phyloP scores from a whole-genome alignment of 805 yeast genomes.

The Suhomyces sp. region DNA sequence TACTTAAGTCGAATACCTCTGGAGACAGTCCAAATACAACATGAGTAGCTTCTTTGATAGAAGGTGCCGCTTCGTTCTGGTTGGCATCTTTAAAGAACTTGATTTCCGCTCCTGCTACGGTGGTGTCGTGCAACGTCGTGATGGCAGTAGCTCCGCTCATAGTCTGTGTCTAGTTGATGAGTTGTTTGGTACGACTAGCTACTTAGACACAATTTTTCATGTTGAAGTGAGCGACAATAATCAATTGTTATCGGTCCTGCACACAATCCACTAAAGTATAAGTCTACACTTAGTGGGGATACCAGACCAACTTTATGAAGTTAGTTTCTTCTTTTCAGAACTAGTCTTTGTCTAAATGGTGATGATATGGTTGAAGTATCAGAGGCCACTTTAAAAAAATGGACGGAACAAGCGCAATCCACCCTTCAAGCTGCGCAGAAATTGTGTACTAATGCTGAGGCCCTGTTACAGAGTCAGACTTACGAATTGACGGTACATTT shows the following conservation, averaged over 20 bases:
- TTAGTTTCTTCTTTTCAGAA: no score
- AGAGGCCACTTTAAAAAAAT: constrained; percentile 16
- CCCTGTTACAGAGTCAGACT: constrained; percentile 24
- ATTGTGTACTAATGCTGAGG: constrained; percentile 35
- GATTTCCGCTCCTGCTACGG: constrained; percentile 23
- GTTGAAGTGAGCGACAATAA: no score
- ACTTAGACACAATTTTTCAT: no score
- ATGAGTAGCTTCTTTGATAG: constrained; percentile 36
- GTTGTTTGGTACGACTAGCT: no score
- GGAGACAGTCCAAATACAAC: constrained; percentile 28
- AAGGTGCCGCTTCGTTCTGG: constrained; percentile 15
- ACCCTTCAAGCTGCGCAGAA: constrained; percentile 31
- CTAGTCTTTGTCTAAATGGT: no score
- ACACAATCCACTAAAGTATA: constrained; percentile 8
- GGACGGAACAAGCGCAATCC: constrained; percentile 31
- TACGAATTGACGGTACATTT: constrained; percentile 22
- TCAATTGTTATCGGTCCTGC: no score
- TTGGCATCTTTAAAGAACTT: constrained; percentile 17
- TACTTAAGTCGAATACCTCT: constrained; percentile 35
- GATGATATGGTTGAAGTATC: no score
- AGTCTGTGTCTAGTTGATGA: no score
- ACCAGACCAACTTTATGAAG: no score
- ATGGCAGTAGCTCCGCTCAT: constrained; percentile 22
- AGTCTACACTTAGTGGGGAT: no score
- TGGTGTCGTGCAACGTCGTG: constrained; percentile 27